Evolutionary conservation across 163 green algal genomes (phyloP), one percentile per base, ranked within the genome.

Genomic region (Scenedesmus sp.): DNA sequence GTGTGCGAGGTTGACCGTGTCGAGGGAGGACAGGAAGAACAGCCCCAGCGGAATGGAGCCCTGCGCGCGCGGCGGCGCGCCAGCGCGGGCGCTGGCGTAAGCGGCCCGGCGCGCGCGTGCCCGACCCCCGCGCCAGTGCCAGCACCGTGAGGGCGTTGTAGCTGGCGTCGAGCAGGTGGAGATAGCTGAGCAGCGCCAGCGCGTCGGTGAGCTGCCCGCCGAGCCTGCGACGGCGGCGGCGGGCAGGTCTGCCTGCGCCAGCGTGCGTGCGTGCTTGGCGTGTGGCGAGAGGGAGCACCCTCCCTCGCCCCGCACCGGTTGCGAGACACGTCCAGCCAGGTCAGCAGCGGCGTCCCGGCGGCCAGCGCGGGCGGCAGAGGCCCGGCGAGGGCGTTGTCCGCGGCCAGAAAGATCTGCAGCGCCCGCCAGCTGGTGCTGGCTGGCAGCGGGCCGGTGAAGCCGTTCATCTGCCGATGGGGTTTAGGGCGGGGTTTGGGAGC

Each of bases 401-500:
- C 34, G 54, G 54, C 54, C 54, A 63, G 54, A 22, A 24, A 63
- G 54, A 63, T 63, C 26, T 13, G 20, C 2, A 63, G 24, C 54
- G 54, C 33, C 26, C 26, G 22, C 54, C 54, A 63, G 24, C 34
- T 28, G 24, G 33, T 28, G 7, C 54, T 36, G 5, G 54, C 54
- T 11, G 54, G 54, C 24, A 63, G 24, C 4, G 9, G 4, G 9
- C 54, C 54, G 34, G 22, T 36, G 54, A 63, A 63, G 24, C 34
- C 34, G 54, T 63, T 63, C 54, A 63, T 63, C 54, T 63, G 24
- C 54, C n/a, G n/a, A n/a, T n/a, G n/a, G n/a, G n/a, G n/a, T n/a
- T n/a, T n/a, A n/a, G n/a, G n/a, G n/a, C n/a, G n/a, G n/a, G n/a
- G n/a, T n/a, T n/a, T n/a, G n/a, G n/a, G n/a, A n/a, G n/a, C n/a